phyloP scores from a whole-genome alignment of 768 basidiomycete genomes.

The Trametes cubensis region DNA sequence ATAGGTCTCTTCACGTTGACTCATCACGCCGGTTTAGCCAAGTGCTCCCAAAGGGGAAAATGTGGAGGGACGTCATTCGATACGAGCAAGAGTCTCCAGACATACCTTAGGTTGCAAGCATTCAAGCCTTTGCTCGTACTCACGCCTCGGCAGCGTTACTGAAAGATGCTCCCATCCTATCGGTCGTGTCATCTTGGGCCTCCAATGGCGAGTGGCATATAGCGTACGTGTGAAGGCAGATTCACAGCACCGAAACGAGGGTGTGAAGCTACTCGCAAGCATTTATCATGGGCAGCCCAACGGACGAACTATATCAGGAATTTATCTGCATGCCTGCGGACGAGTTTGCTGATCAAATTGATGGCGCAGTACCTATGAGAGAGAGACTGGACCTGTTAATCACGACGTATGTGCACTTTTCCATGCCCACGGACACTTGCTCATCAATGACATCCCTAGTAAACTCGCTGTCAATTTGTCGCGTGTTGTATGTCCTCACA shows the following conservation, averaged over 20 bases:
- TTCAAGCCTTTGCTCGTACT: not conserved
- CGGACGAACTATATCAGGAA: not conserved
- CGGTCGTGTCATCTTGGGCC: not conserved
- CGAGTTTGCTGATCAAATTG: not conserved
- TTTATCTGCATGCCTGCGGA: not conserved
- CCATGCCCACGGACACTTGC: no score
- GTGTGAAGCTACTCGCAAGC: not conserved
- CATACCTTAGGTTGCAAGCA: not conserved
- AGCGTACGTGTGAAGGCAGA: not conserved
- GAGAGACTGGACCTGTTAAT: no score
- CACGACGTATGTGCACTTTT: no score
- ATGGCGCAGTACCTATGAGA: no score
- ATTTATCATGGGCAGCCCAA: not conserved
- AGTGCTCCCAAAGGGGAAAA: constrained; percentile 30
- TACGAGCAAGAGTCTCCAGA: constrained; percentile 9
- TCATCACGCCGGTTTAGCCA: constrained; percentile 16
- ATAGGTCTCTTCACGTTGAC: not conserved
- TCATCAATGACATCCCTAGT: no score
- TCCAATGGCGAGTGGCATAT: not conserved
- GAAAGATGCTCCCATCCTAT: not conserved
- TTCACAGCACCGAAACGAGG: not conserved
- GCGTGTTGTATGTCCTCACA: no score
- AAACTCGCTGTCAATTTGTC: no score
- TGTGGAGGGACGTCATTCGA: constrained; percentile 30
- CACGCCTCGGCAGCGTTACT: not conserved